Conservation (phyloP, 306 rosid genomes). For the Potentilla sterilis region DNA sequence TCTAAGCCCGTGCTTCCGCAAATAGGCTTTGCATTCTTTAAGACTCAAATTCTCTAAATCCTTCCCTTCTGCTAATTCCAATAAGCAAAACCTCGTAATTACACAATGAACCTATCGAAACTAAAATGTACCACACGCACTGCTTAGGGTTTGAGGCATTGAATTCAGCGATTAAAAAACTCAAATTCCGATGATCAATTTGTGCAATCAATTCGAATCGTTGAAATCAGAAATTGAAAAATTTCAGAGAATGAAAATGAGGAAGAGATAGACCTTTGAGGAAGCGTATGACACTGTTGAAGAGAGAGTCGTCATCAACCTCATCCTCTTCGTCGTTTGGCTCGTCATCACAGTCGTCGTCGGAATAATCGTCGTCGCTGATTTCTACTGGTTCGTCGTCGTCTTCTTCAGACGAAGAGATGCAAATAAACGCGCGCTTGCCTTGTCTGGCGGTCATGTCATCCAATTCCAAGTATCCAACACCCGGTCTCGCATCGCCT, state of each 20-base stretch:
- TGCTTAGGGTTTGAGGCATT: no score
- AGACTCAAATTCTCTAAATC: constrained; percentile 48
- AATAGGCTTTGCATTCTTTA: constrained; percentile 63
- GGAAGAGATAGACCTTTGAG: constrained; percentile 48
- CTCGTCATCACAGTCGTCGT: no score
- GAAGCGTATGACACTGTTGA: constrained; percentile 39
- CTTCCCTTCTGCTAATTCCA: constrained; percentile 32
- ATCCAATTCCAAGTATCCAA: background rate
- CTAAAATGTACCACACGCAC: background rate
- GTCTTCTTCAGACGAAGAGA: constrained; percentile 39
- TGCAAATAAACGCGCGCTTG: constrained; percentile 27
- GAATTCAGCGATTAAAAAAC: background rate
- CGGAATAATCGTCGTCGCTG: background rate
- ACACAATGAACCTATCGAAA: background rate
- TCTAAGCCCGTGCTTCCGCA: constrained; percentile 58
- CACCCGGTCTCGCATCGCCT: background rate
- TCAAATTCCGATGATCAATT: background rate
- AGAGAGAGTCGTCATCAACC: constrained; percentile 39
- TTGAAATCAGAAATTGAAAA: background rate
- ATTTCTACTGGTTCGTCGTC: background rate
- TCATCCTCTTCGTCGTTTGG: constrained; percentile 13
- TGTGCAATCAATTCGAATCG: background rate
- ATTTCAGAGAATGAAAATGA: no score
- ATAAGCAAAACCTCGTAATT: background rate
- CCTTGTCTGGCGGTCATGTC: constrained; percentile 37